Conservation (phyloP, 352 stramenopile species). For the Thraustochytrium striatum region DNA sequence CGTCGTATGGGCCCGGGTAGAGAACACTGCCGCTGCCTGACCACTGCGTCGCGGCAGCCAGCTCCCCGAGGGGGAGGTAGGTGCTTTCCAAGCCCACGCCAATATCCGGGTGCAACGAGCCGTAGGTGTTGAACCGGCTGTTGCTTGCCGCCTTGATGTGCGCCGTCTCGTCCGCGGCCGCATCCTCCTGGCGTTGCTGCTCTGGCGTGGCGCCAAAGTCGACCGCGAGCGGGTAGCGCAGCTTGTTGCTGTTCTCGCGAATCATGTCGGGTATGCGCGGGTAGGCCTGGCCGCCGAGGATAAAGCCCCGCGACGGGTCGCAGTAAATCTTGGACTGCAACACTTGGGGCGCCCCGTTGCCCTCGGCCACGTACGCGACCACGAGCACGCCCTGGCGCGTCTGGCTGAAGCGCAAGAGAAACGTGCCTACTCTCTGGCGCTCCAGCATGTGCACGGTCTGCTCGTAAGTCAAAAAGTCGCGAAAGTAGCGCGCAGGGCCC, state of each 20-base stretch:
- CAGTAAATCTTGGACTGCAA: conserved; percentile 35
- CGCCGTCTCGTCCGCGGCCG: too few relatives aligned
- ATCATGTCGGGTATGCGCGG: conserved; percentile 1
- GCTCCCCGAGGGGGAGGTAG: too few relatives aligned
- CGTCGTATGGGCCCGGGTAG: too few relatives aligned
- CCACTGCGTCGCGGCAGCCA: too few relatives aligned
- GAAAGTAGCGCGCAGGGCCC: conserved; percentile 18
- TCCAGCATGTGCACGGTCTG: conserved; percentile 26
- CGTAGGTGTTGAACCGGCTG: too few relatives aligned
- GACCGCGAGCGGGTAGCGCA: conserved; percentile 12
- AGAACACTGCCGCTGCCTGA: too few relatives aligned
- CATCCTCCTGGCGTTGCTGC: too few relatives aligned
- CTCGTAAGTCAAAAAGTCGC: conserved; percentile 30
- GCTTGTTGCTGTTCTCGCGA: conserved; percentile 5
- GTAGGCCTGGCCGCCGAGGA: neutral
- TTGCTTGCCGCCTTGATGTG: too few relatives aligned
- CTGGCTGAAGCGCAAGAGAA: conserved; percentile 40
- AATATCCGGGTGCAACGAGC: too few relatives aligned
- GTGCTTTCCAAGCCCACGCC: too few relatives aligned
- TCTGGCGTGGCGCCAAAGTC: neutral
- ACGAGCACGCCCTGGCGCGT: conserved; percentile 22
- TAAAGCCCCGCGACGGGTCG: neutral
- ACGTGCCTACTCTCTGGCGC: neutral
- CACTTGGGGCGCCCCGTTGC: neutral
- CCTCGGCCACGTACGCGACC: neutral